These are phyloP conservation scores for Pleurotus djamor DNA, from an alignment of 768 basidiomycete genomes.

Conservation along the genomic window DNA sequence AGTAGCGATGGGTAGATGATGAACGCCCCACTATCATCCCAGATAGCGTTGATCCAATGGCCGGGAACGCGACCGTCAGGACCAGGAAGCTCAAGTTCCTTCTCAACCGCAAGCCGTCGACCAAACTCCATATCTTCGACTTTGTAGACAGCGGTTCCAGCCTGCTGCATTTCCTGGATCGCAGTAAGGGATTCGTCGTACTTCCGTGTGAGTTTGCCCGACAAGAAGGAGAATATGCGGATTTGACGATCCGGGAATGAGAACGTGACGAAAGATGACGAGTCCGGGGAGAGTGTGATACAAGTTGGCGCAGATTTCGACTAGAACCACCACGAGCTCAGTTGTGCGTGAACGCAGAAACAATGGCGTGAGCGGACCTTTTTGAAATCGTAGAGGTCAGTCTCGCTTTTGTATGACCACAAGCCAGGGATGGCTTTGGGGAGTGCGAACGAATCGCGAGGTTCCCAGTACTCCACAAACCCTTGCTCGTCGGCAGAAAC, in stretches of 20 bases:
- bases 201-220: slow-evolving; percentile 85
- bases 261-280: slow-evolving; percentile 88
- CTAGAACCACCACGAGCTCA: slow-evolving; percentile 32
- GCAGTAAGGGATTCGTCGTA: slow-evolving; percentile 95
- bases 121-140: slow-evolving; percentile 99
- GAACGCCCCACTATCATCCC: slow-evolving; percentile 98
- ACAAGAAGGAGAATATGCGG: slow-evolving; percentile 88
- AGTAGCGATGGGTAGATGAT: slow-evolving; percentile 90
- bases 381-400: slow-evolving; percentile 97
- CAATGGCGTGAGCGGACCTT: slow-evolving; percentile 55
- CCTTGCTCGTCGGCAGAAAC: slow-evolving; percentile 94
- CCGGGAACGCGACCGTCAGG: slow-evolving; percentile 72
- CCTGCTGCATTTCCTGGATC: slow-evolving; percentile 98
- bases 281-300: slow-evolving; percentile 87
- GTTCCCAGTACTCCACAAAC: slow-evolving; percentile 96
- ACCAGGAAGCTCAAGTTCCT: slow-evolving; percentile 84
- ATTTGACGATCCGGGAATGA: slow-evolving; percentile 94
- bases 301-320: slow-evolving; percentile 91
- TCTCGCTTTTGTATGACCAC: slow-evolving; percentile 90
- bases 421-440: slow-evolving; percentile 77
- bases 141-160: slow-evolving; percentile 87
- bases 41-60: slow-evolving; percentile 86
- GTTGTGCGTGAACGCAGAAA: background rate
- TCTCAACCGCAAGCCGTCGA: slow-evolving; percentile 88
- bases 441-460: slow-evolving; percentile 81